Evolutionary conservation across 352 stramenopile species (phyloP), one percentile per base, ranked within the genome.

Genomic region (Pythium aquatile): DNA sequence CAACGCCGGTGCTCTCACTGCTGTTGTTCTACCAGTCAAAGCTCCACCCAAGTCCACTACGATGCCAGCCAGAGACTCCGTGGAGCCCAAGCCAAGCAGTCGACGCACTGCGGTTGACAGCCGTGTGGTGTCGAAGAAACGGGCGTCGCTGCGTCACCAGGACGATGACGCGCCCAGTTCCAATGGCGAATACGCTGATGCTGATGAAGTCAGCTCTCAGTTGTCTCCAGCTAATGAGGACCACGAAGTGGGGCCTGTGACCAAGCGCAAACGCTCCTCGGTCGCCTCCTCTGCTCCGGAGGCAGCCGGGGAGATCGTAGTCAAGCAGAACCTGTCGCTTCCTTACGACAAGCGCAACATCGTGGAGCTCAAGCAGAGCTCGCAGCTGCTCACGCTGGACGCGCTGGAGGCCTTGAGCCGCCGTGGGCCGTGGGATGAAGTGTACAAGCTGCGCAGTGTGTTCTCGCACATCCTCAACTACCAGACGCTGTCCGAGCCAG

Each of bases 281-380:
- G 9, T n/a, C n/a, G 53, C 10, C 2, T 47, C 53, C 1, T 5
- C 24, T 24, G 11, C 56, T 4, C 8, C 42, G 1, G 17, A 40
- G 32, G 6, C 30, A 2, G 37, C 8, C 2, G 24, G 5, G 35
- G 54, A 70, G 44, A 39, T 68, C 30, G 46, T 61, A 42, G 72
- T 74, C 60, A 78, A 79, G 57, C 74, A 81, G 58, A 81, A 74
- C 53, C 59, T 81, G 30, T 62, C 61, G 56, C 72, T 75, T 62
- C 74, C 74, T 16, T 47, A 68, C 28, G 71, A 81, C 61, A 70
- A 73, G 39, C 74, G 74, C 33, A 78, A 79, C 63, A 67, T 81
- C 26, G 63, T 67, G 1, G 73, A 77, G 37, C 67, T 81, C 62
- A 78, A 78, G 65, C 71, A 77, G 54, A 75, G 68, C 44, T 77